Evolutionary conservation across 2,329 filamentous ascomycete genomes (phyloP).

Genomic region (Atkinsonella hypoxylon): DNA sequence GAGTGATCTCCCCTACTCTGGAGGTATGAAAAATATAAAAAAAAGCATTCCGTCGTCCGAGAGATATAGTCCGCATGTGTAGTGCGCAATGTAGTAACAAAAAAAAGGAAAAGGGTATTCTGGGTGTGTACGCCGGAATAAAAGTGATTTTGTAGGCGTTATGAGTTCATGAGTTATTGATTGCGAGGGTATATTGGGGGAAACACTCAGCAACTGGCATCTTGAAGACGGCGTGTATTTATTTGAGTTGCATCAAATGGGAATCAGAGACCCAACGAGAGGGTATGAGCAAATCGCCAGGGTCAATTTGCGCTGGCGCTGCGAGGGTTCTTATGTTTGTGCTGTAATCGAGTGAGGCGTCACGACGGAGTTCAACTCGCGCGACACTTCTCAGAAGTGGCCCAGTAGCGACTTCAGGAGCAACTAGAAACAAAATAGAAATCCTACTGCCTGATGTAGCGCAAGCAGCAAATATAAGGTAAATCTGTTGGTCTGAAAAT

Average conservation of each 20-base stretch:
- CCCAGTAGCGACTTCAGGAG: background rate
- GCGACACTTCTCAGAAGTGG: background rate
- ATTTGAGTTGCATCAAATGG: background rate
- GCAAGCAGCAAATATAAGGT: background rate
- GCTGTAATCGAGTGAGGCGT: slow-evolving; percentile 7
- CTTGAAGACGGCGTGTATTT: slow-evolving; percentile 8
- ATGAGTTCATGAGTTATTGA: background rate
- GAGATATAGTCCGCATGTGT: slow-evolving; percentile 12
- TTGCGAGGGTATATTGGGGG: background rate
- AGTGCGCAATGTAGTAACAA: background rate
- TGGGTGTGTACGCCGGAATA: slow-evolving; percentile 4
- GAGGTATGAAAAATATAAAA: slow-evolving; percentile 12
- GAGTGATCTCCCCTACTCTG: slow-evolving; percentile 2
- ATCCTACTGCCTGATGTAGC: slow-evolving; percentile 10
- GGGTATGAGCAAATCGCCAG: background rate
- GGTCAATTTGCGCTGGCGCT: background rate
- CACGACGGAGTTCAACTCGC: background rate
- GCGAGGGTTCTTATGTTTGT: slow-evolving; percentile 8
- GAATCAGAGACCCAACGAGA: background rate
- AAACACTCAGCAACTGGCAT: background rate
- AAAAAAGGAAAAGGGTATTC: slow-evolving; percentile 5
- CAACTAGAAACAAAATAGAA: slow-evolving; percentile 10
- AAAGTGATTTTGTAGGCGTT: background rate
- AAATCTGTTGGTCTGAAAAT: background rate
- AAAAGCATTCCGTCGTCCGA: slow-evolving; percentile 12